Evolutionary conservation across 2,329 filamentous ascomycete genomes (phyloP).

Genomic region (Hymenoscyphus salicellus): DNA sequence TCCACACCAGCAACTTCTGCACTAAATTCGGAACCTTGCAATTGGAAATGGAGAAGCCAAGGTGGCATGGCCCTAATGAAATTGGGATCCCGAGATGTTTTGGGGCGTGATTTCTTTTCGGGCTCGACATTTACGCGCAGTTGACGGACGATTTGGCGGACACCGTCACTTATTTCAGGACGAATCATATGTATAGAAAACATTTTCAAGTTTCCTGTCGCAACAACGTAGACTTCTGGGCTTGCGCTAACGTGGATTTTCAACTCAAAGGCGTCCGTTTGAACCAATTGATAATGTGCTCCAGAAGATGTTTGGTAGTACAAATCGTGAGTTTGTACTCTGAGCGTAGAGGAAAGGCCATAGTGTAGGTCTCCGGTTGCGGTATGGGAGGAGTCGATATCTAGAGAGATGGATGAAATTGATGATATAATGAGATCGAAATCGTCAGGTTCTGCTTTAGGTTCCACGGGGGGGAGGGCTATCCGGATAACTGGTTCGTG

Average conservation of each 20-base stretch:
- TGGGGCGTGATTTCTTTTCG: constrained; percentile 53
- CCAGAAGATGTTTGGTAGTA: constrained; percentile 91
- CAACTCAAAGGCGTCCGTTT: constrained; percentile 83
- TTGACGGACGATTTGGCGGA: constrained; percentile 87
- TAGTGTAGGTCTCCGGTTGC: constrained; percentile 81
- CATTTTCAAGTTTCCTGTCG: constrained; percentile 76
- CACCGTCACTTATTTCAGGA: constrained; percentile 85
- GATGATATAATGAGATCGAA: constrained; percentile 95
- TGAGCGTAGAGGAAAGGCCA: constrained; percentile 74
- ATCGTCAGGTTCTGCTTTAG: constrained; percentile 65
- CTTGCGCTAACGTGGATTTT: constrained; percentile 81
- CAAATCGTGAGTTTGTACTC: constrained; percentile 80
- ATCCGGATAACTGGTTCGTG: constrained; percentile 94
- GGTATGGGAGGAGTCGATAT: constrained; percentile 94
- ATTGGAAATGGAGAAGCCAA: constrained; percentile 80
- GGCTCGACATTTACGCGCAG: constrained; percentile 68
- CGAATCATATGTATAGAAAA: constrained; percentile 87
- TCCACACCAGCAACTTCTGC: constrained; percentile 89
- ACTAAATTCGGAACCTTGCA: constrained; percentile 86
- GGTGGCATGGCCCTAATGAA: constrained; percentile 74
- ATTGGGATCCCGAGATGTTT: constrained; percentile 55
- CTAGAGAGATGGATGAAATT: constrained; percentile 87
- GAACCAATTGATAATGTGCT: constrained; percentile 78
- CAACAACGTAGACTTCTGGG: constrained; percentile 79
- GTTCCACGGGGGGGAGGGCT: constrained; percentile 74